These are phyloP conservation scores for Gastroboletus turbinatus DNA, from an alignment of 1,284 basidiomycete genomes.

Conservation along the genomic window DNA sequence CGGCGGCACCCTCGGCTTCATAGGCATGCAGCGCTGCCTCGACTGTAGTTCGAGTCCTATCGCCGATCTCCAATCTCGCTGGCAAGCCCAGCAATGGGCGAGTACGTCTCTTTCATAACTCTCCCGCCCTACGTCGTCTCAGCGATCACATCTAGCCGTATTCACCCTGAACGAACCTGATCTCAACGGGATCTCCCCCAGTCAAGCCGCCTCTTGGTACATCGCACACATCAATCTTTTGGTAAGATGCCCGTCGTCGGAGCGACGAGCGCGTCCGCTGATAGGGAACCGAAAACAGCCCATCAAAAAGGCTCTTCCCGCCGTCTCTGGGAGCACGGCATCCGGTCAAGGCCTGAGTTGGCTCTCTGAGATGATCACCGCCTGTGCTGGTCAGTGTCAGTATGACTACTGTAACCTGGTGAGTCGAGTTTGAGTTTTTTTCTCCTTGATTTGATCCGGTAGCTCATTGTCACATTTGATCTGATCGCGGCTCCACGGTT, in stretches of 20 bases:
- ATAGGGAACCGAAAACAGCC: slow-evolving; percentile 17
- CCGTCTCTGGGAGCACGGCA: slow-evolving; percentile 31
- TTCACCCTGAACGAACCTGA: slow-evolving; percentile 42
- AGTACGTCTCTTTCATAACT: slow-evolving; percentile 18
- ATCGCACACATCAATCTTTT: slow-evolving; percentile 37
- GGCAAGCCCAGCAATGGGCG: slow-evolving; percentile 32
- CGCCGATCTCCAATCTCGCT: slow-evolving; percentile 32
- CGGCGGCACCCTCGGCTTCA: slow-evolving; percentile 35
- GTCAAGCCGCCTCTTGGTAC: slow-evolving; percentile 38
- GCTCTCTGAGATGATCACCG: slow-evolving; percentile 36
- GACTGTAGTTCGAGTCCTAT: slow-evolving; percentile 40
- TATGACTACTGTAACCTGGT: slow-evolving; percentile 37
- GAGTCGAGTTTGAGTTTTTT: background rate
- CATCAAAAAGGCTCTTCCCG: slow-evolving; percentile 37
- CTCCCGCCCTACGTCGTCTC: background rate
- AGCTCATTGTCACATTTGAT: background rate
- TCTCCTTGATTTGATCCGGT: background rate
- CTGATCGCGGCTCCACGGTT: background rate
- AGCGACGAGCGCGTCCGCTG: background rate
- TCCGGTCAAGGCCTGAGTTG: slow-evolving; percentile 35
- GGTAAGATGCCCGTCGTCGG: slow-evolving; percentile 14
- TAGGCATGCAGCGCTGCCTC: slow-evolving; percentile 41
- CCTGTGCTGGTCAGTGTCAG: slow-evolving; percentile 32
- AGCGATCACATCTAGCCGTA: slow-evolving; percentile 24
- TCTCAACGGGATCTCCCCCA: slow-evolving; percentile 26